Evolutionary conservation across 345 rosid species (phyloP), one percentile per base, ranked within the genome.

Genomic region (Leavenworthia alabamica): DNA sequence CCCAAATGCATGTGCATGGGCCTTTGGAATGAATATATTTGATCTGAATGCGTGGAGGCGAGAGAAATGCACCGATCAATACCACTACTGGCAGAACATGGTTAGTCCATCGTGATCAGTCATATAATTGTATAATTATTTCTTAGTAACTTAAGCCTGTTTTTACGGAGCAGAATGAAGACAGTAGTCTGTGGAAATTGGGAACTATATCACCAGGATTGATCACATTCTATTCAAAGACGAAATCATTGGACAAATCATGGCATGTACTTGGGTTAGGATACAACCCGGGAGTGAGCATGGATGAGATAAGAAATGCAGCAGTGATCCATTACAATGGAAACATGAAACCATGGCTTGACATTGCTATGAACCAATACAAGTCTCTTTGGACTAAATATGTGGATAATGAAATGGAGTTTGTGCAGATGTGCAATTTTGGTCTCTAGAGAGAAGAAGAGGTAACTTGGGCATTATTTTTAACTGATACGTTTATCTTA

Each of bases 261-360:
- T 90, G 97, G 97, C 97, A 90, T 24, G 89, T 86, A 33, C 88
- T 85, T 19, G 98, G 96, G 31, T 93, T 92, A 31, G 98, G 98
- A 17, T 85, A 89, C 73, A 81, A 85, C 80, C 90, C 91, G 26
- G 86, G 95, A 63, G 77, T 92, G 56, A 83, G 90, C 74, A 83
- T 85, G 89, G 89, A 89, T 42, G 88, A 78, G 62, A 86, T 92
- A 54, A 81, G 65, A 51, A 89, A 82, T 1, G 96, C 96, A 46
- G 95, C 95, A 15, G 91, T 89, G 70, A 82, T 92, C 35, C 98
- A 92, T 70, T 92, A 80, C 78, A 92, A 82, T 60, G 96, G 98
- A 37, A 85, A 92, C 78, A 86, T 86, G 96, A 89, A 92, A 80
- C 98, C 98, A 24, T 92, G 98, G 95, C 93, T 92, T 5, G 94